A percentile compares a stretch with the other conserved stretches of the same genome.
phyloP scores from a whole-genome alignment of 106 monocot species.

The Dioscorea dumetorum region DNA sequence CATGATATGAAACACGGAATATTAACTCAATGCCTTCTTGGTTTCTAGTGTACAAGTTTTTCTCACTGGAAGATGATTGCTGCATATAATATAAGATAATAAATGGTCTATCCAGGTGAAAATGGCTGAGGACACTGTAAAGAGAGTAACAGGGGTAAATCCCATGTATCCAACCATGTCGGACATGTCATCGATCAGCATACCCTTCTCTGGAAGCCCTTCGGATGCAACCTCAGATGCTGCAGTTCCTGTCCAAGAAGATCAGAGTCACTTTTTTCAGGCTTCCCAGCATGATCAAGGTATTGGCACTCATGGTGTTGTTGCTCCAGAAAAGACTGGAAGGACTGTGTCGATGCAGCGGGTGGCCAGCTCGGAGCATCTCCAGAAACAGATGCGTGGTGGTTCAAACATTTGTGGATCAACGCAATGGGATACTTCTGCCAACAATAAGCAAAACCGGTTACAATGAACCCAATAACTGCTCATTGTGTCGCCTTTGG shows the following conservation, averaged over 20 bases:
- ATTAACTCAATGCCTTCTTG: too few relatives aligned
- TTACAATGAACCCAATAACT: not conserved
- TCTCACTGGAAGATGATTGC: too few relatives aligned
- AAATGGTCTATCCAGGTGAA: slow-evolving; percentile 45
- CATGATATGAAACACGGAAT: too few relatives aligned
- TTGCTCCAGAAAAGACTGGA: slow-evolving; percentile 11
- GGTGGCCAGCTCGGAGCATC: slow-evolving; percentile 39
- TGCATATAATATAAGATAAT: too few relatives aligned
- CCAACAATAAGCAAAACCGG: slow-evolving; percentile 8
- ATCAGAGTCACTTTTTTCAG: slow-evolving; percentile 33
- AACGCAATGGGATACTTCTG: slow-evolving; percentile 20
- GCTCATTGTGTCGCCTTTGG: not conserved
- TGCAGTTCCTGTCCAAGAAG: slow-evolving; percentile 34
- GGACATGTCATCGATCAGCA: slow-evolving; percentile 33
- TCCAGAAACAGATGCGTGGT: slow-evolving; percentile 39
- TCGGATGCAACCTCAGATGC: slow-evolving; percentile 36
- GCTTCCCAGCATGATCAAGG: slow-evolving; percentile 3
- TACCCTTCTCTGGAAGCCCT: slow-evolving; percentile 26
- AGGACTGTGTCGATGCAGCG: slow-evolving; percentile 20
- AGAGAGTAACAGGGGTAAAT: slow-evolving; percentile 53
- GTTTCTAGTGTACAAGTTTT: too few relatives aligned
- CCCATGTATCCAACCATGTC: slow-evolving; percentile 22
- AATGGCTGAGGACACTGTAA: slow-evolving; percentile 73
- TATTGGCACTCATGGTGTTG: slow-evolving; percentile 6
- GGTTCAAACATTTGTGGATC: slow-evolving; percentile 7